These are phyloP conservation scores for Glomus cerebriforme DNA, from an alignment of 192 early-diverging fungal genomes.

Conservation along the genomic window DNA sequence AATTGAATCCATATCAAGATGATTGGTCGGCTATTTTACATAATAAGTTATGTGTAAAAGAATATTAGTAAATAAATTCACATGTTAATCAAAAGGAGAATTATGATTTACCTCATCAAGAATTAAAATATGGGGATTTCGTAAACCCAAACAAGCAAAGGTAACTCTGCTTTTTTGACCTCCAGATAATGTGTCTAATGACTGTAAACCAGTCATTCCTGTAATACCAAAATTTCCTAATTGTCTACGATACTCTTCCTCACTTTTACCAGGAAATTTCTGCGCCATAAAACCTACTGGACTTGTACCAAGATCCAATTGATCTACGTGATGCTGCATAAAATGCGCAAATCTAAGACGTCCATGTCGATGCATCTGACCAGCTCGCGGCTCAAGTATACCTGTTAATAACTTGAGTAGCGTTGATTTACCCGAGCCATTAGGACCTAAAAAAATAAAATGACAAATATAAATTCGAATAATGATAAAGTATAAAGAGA, in stretches of 20 bases:
- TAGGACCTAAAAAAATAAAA: constrained; percentile 66
- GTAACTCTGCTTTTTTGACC: constrained; percentile 97
- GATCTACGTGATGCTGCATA: constrained; percentile 98
- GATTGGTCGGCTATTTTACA: constrained; percentile 78
- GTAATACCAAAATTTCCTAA: constrained; percentile 95
- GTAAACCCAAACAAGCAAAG: constrained; percentile 92
- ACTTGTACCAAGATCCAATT: constrained; percentile 82
- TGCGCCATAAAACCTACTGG: constrained; percentile 87
- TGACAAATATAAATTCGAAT: no score
- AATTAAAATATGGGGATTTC: constrained; percentile 90
- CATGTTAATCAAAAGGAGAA: constrained; percentile 50
- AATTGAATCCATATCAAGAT: constrained; percentile 90
- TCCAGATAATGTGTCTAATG: constrained; percentile 92
- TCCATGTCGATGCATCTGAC: constrained; percentile 88
- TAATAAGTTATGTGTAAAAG: constrained; percentile 28
- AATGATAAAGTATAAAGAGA: not conserved
- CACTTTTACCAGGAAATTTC: constrained; percentile 86
- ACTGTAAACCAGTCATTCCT: constrained; percentile 93
- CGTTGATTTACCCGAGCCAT: constrained; percentile 98
- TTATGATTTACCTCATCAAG: constrained; percentile 86
- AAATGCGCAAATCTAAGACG: constrained; percentile 93
- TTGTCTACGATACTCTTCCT: constrained; percentile 95
- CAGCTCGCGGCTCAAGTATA: constrained; percentile 74
- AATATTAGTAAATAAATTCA: constrained; percentile 16
- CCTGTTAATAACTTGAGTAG: constrained; percentile 91